Conservation (phyloP, 495 filamentous ascomycete genomes). For the Penicillium malachiteum region DNA sequence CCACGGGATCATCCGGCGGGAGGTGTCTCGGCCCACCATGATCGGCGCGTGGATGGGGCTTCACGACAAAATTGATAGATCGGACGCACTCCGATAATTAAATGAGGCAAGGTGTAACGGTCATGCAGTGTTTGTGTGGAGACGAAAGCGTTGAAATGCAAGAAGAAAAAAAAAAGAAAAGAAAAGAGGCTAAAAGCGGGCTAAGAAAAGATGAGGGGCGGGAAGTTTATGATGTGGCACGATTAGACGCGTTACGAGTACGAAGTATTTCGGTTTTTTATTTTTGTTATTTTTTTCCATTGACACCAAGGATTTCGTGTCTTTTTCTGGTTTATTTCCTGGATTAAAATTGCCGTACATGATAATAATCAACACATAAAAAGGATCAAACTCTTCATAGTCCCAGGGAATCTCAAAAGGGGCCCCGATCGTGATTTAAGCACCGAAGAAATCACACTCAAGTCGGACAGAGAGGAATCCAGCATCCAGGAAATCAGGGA, state of each 20-base stretch:
- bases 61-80: too few species aligned
- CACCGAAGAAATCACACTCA: slow-evolving; percentile 13
- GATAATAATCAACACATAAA: slow-evolving; percentile 9
- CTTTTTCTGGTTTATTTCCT: neutral
- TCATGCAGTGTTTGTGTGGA: neutral
- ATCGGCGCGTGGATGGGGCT: slow-evolving; percentile 3
- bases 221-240: neutral
- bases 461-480: slow-evolving; percentile 25
- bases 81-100: too few species aligned
- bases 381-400: neutral
- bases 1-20: slow-evolving; percentile 55
- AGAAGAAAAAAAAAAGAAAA: neutral
- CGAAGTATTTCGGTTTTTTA: neutral
- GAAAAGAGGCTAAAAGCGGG: slow-evolving; percentile 2
- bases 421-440: neutral
- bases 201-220: slow-evolving; percentile 6
- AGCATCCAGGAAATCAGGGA: slow-evolving; percentile 23
- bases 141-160: neutral
- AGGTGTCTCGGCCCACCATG: slow-evolving; percentile 18
- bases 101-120: too few species aligned
- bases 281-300: too few species aligned
- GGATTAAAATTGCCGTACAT: slow-evolving; percentile 17
- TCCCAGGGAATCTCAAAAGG: neutral
- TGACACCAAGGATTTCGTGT: neutral
- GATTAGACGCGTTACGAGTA: neutral